Base-by-base conservation (phyloP, 768 basidiomycete genomes). In the Lyophyllum shimeji region DNA sequence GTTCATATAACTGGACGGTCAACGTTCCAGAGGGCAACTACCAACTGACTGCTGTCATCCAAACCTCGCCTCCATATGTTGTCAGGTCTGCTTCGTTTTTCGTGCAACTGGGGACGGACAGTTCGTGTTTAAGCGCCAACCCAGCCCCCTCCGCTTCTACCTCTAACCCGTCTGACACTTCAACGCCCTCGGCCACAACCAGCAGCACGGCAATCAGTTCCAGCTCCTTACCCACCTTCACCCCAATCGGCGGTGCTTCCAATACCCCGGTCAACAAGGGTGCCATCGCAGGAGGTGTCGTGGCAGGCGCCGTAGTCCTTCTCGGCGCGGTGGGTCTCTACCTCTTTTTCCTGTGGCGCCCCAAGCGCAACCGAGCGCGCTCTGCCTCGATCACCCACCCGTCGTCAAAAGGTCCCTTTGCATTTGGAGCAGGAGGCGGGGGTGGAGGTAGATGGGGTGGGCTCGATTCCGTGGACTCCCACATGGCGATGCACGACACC, bases 11-110 rank as follows among this genome's bases (percentile, higher is more conserved):
- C 3, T 85, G 86, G 84, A 3, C 64, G 2, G 82, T 86, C 46
- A 71, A 73, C 55, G 66, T 84, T 21, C 65, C 78, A 0, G 67
- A 73, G 50, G 85, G 85, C 3, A 77, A 73, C 74, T 86, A 86
- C 60, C 44, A 59, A 12, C 21, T 85, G 18, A 58, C 51, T 0
- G 72, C 70, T 7, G 58, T 64, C 5, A 57, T 76, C 64, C 2
- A 46, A 34, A n/a, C 27, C 50, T 69, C 3, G 46, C 61, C n/a
- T 3, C n/a, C 24, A 50, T 65, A 61, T 50, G 27, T 13, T 8
- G 37, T 44, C 6, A 7, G 24, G 0, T 73, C 74, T 1, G 5
- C 46, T 0, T 12, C 64, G n/a, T 76, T 78, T 48, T 69, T 63
- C 39, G 72, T 79, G 25, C 43, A 55, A 23, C 47, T 59, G 13